Percentiles rank a stretch among this genome's conserved stretches.
These are phyloP conservation scores for Xylariaceae sp. DNA, from an alignment of 2,329 filamentous ascomycete genomes.

Conservation along the genomic window DNA sequence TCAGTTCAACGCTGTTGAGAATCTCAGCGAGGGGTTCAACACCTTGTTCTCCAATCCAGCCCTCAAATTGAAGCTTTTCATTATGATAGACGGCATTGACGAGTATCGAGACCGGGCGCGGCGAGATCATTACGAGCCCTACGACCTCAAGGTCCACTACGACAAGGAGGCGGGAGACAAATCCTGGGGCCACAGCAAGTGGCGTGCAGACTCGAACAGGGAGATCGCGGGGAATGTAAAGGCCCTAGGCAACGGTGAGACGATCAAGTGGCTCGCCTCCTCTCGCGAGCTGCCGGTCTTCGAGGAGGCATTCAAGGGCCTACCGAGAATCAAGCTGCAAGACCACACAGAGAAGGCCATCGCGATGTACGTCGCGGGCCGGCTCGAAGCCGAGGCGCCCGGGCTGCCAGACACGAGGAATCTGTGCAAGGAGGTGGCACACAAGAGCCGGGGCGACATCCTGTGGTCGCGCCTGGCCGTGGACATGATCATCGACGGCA, in stretches of 20 bases:
- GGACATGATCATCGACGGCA: conserved; percentile 24
- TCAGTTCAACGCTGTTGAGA: conserved; percentile 21
- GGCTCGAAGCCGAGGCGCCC: conserved; percentile 23
- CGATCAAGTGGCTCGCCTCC: conserved; percentile 20
- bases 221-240: conserved; percentile 21
- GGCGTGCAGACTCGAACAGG: conserved; percentile 21
- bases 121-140: conserved; percentile 23
- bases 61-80: conserved; percentile 16
- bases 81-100: conserved; percentile 24
- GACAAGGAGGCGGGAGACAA: conserved; percentile 21
- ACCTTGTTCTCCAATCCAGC: conserved; percentile 24
- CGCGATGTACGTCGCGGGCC: conserved; percentile 21
- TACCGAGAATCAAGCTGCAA: conserved; percentile 20
- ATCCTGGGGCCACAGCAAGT: conserved; percentile 24
- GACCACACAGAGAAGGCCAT: conserved; percentile 23
- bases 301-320: conserved; percentile 17
- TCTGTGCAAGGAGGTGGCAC: conserved; percentile 21
- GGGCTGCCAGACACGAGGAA: conserved; percentile 21
- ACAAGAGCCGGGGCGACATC: conserved; percentile 22
- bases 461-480: conserved; percentile 24
- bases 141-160: conserved; percentile 20
- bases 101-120: conserved; percentile 26
- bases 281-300: conserved; percentile 23
- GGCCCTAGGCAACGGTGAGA: conserved; percentile 22
- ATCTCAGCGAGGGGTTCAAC: conserved; percentile 23